phyloP scores from a whole-genome alignment of 164 flowering plant genomes.

The Macadamia integrifolia region DNA sequence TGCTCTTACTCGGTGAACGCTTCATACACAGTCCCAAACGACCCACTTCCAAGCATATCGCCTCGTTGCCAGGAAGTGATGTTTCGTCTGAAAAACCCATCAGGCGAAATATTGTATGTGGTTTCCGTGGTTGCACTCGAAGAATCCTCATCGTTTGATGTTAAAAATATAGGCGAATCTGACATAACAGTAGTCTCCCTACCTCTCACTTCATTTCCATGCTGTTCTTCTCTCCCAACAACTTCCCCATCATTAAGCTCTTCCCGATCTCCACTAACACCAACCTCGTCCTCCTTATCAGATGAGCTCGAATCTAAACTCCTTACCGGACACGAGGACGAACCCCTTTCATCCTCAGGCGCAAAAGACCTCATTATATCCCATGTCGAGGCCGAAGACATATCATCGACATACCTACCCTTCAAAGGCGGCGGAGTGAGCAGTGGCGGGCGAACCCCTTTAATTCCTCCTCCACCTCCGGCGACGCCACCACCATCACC shows the following conservation, averaged over 20 bases:
- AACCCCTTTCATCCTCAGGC: constrained; percentile 30
- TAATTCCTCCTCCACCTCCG: constrained; percentile 48
- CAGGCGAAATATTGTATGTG: constrained; percentile 52
- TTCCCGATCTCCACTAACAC: not conserved
- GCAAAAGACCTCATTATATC: constrained; percentile 51
- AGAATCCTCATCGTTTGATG: constrained; percentile 60
- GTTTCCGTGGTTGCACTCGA: constrained; percentile 62
- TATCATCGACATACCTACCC: constrained; percentile 30
- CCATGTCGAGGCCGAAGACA: constrained; percentile 47
- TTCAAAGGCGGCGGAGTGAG: constrained; percentile 58
- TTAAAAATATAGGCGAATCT: constrained; percentile 55
- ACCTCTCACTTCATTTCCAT: constrained; percentile 20
- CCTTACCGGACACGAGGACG: not conserved
- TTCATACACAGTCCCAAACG: constrained; percentile 95
- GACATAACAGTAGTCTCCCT: constrained; percentile 29
- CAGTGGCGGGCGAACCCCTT: constrained; percentile 71
- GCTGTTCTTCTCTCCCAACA: constrained; percentile 17
- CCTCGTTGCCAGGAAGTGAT: constrained; percentile 71
- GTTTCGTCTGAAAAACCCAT: constrained; percentile 34
- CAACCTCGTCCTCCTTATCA: constrained; percentile 13
- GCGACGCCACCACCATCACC: not conserved
- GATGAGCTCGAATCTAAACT: constrained; percentile 5
- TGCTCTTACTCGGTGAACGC: constrained; percentile 82
- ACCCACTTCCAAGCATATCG: constrained; percentile 73
- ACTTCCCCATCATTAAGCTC: constrained; percentile 15